Evolutionary conservation across 345 rosid species (phyloP).

Genomic region (Camelina laxa): DNA sequence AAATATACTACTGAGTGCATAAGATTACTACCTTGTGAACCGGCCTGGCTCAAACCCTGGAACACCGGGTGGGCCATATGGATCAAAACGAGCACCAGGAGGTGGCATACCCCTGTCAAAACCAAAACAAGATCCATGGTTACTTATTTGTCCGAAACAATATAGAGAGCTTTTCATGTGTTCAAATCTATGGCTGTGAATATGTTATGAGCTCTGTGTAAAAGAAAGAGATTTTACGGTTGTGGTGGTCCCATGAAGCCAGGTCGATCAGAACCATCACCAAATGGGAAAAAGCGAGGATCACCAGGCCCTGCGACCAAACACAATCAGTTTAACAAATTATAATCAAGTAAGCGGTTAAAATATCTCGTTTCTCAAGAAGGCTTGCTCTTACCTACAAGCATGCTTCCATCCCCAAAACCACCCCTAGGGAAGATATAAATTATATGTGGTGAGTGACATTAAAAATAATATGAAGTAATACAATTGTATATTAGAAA

Average conservation of each 20-base stretch:
- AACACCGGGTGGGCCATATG: conserved; percentile 82
- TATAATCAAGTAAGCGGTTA: conserved; percentile 5
- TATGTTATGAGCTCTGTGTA: conserved; percentile 5
- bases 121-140: background rate
- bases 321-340: conserved; percentile 23
- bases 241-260: conserved; percentile 51
- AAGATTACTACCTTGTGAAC: conserved; percentile 61
- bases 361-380: conserved; percentile 6
- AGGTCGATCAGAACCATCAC: conserved; percentile 45
- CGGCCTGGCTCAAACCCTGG: conserved; percentile 86
- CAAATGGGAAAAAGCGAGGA: conserved; percentile 64
- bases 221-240: conserved; percentile 56
- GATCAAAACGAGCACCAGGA: conserved; percentile 96
- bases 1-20: background rate
- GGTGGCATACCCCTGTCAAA: conserved; percentile 77
- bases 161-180: background rate
- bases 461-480: background rate
- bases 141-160: background rate
- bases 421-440: conserved; percentile 53
- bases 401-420: conserved; percentile 69
- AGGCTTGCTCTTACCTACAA: conserved; percentile 58
- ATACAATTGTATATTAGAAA: background rate
- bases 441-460: conserved; percentile 1
- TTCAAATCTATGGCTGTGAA: conserved; percentile 1
- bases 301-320: conserved; percentile 72